Evolutionary conservation across 2,329 filamentous ascomycete species (phyloP).

Genomic region (Fusarium sublunatum): DNA sequence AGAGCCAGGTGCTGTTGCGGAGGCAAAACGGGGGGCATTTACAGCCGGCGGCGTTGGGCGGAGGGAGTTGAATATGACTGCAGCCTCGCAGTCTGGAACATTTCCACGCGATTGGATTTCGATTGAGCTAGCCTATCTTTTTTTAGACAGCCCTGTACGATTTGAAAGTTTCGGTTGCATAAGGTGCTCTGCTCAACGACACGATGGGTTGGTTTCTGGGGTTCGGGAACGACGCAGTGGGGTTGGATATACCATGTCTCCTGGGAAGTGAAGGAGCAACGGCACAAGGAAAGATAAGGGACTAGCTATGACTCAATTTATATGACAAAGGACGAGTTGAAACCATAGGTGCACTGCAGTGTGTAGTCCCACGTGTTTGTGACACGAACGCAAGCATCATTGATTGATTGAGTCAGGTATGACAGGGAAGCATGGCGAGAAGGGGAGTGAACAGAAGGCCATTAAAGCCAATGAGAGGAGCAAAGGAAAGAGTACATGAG

Average conservation of each 20-base stretch:
- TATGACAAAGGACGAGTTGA: slow-evolving; percentile 5
- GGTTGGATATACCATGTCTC: slow-evolving; percentile 1
- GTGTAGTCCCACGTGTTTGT: slow-evolving; percentile 17
- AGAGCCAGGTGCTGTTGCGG: slow-evolving; percentile 18
- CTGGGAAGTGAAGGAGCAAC: not conserved
- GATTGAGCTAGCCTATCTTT: slow-evolving; percentile 8
- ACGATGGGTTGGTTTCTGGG: slow-evolving; percentile 1
- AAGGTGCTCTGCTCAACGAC: slow-evolving; percentile 13
- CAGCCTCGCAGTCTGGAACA: slow-evolving; percentile 19
- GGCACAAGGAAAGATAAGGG: not conserved
- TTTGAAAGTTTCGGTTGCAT: slow-evolving; percentile 3
- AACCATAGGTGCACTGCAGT: not conserved
- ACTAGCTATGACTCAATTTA: slow-evolving; percentile 1
- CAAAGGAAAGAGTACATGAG: not conserved
- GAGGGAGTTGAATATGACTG: slow-evolving; percentile 11
- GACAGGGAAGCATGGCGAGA: slow-evolving; percentile 6
- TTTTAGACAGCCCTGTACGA: slow-evolving; percentile 21
- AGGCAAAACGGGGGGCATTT: slow-evolving; percentile 32
- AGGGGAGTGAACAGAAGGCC: slow-evolving; percentile 1
- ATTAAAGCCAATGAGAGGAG: slow-evolving; percentile 12
- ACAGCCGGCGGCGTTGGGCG: slow-evolving; percentile 36
- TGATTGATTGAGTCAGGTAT: slow-evolving; percentile 8
- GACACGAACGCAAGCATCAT: slow-evolving; percentile 19
- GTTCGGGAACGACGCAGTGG: not conserved
- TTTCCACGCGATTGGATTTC: slow-evolving; percentile 10